Percentiles rank a stretch among this genome's conserved stretches.
These are phyloP conservation scores for Balakata baccata DNA, from an alignment of 345 rosid species.

Conservation along the genomic window DNA sequence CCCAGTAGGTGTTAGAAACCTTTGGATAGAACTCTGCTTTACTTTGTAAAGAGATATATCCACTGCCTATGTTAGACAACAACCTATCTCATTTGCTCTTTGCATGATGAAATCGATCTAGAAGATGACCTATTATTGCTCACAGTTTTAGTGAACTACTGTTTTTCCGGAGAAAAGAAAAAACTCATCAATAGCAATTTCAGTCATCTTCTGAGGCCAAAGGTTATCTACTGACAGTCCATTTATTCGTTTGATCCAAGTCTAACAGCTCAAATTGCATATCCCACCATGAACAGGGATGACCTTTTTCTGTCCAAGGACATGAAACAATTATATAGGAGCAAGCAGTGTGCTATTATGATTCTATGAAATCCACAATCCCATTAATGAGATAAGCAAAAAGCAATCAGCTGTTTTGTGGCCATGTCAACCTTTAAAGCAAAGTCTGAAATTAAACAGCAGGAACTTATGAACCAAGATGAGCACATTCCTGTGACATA, in stretches of 20 bases:
- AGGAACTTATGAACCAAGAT: conserved; percentile 6
- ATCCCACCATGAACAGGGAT: not conserved
- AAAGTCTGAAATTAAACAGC: conserved; percentile 2
- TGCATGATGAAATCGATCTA: not conserved
- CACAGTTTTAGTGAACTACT: not conserved
- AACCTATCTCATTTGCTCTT: not conserved
- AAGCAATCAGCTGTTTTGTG: not conserved
- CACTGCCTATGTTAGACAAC: not conserved
- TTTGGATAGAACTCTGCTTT: conserved; percentile 6
- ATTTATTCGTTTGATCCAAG: conserved; percentile 6
- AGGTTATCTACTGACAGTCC: not conserved
- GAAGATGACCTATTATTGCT: not conserved
- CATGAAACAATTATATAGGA: not conserved
- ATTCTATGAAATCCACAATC: not conserved
- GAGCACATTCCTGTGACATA: conserved; percentile 7
- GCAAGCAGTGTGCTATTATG: not conserved
- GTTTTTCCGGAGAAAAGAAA: not conserved
- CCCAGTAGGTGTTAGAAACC: not conserved
- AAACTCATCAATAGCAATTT: not conserved
- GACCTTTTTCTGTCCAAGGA: not conserved
- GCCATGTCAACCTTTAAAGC: conserved; percentile 1
- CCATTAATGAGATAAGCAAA: conserved; percentile 3
- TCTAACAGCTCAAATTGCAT: not conserved
- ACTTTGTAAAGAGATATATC: conserved; percentile 4
- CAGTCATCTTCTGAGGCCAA: conserved; percentile 9